phyloP scores from a whole-genome alignment of 106 monocot species.

The Dendrobium catenatum region DNA sequence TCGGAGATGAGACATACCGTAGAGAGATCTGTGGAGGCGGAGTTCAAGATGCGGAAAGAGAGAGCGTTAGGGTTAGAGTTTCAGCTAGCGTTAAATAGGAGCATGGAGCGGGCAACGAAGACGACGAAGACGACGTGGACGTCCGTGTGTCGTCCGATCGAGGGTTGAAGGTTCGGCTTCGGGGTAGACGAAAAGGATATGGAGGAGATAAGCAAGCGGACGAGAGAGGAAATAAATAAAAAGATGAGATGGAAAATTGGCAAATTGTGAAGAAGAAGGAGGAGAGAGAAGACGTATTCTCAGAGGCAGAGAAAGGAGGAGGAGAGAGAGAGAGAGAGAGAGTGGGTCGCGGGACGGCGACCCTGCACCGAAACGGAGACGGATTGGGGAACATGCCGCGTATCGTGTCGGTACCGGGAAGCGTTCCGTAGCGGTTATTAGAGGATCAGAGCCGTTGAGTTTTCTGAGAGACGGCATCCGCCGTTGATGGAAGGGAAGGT shows the following conservation, averaged over 20 bases:
- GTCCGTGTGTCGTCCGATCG: slow-evolving; percentile 47
- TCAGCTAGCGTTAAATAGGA: slow-evolving; percentile 1
- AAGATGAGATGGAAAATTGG: neutral
- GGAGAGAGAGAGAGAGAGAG: neutral
- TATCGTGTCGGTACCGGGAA: slow-evolving; percentile 6
- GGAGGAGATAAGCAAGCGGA: slow-evolving; percentile 15
- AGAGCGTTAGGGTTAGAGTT: slow-evolving; percentile 6
- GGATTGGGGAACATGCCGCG: neutral
- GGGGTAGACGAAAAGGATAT: neutral
- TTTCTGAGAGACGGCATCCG: neutral
- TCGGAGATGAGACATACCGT: slow-evolving; percentile 1
- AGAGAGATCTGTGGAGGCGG: neutral
- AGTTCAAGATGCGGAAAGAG: neutral
- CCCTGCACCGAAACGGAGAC: slow-evolving; percentile 14
- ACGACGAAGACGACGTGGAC: slow-evolving; percentile 60
- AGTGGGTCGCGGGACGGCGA: slow-evolving; percentile 18
- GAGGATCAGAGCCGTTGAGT: neutral
- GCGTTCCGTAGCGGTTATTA: neutral
- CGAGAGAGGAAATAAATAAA: neutral
- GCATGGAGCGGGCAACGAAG: neutral
- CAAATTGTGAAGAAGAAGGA: neutral
- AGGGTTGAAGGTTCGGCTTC: slow-evolving; percentile 6
- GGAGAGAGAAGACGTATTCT: slow-evolving; percentile 1
- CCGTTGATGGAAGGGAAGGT: neutral
- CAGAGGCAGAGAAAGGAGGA: neutral